Evolutionary conservation across 1,284 basidiomycete genomes (phyloP).

Genomic region (Moesziomyces sp.): DNA sequence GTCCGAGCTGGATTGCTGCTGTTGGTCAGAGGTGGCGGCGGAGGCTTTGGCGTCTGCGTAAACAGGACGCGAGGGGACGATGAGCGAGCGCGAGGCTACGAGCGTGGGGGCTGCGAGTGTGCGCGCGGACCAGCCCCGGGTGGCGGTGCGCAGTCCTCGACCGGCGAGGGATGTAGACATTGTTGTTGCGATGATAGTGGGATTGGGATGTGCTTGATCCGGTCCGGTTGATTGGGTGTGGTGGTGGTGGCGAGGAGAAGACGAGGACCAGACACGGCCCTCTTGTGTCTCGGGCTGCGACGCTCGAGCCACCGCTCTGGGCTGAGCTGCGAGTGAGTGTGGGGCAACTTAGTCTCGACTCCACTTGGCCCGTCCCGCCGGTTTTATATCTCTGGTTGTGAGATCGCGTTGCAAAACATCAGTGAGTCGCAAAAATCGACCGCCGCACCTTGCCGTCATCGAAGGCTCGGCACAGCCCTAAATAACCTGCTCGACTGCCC

Average conservation of each 20-base stretch:
- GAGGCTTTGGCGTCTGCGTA: slow-evolving; percentile 10
- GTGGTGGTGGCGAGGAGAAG: background rate
- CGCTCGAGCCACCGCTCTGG: slow-evolving; percentile 26
- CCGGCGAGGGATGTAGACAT: slow-evolving; percentile 27
- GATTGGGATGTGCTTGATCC: no score
- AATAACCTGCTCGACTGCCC: background rate
- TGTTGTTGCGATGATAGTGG: background rate
- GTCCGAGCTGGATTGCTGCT: slow-evolving; percentile 8
- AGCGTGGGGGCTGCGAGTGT: slow-evolving; percentile 2
- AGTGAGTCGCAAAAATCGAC: background rate
- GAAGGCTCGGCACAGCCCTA: slow-evolving; percentile 10
- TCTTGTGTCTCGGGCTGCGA: background rate
- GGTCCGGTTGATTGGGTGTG: background rate
- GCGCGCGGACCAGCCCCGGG: slow-evolving; percentile 19
- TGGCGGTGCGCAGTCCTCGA: slow-evolving; percentile 25
- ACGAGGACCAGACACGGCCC: no score
- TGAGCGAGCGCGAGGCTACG: slow-evolving; percentile 32
- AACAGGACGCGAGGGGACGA: slow-evolving; percentile 25
- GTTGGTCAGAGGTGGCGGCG: background rate
- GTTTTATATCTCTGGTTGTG: no score
- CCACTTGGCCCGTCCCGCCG: background rate
- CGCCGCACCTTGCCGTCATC: slow-evolving; percentile 9
- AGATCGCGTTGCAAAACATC: no score
- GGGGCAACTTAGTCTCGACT: no score
- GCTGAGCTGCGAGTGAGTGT: background rate